Evolutionary conservation across 2,329 filamentous ascomycete species (phyloP).

Genomic region (Fusarium anthophilum): DNA sequence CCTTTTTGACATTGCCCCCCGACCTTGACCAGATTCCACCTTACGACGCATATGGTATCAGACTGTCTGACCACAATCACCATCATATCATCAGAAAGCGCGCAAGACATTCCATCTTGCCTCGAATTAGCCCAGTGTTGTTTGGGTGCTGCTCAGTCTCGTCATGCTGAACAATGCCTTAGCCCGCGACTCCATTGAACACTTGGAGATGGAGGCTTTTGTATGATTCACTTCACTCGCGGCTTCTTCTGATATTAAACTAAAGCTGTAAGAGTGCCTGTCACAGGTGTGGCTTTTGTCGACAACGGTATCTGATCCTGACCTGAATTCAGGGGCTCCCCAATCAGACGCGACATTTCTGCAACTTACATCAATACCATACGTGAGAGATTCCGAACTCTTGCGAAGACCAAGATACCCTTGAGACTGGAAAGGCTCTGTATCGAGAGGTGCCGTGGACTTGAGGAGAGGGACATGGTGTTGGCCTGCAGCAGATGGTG

Average conservation of each 20-base stretch:
- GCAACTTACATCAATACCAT: rapidly evolving
- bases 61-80: rapidly evolving
- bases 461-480: rapidly evolving
- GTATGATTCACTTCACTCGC: rapidly evolving
- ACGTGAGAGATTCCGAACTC: rapidly evolving
- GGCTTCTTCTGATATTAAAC: rapidly evolving
- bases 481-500: background rate
- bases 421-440: rapidly evolving
- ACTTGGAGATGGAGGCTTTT: rapidly evolving
- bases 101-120: rapidly evolving
- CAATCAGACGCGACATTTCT: background rate
- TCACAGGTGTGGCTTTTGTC: rapidly evolving
- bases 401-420: rapidly evolving
- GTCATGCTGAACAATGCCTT: background rate
- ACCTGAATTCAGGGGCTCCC: background rate
- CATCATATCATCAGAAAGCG: rapidly evolving
- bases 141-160: background rate
- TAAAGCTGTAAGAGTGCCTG: rapidly evolving
- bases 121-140: rapidly evolving
- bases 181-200: rapidly evolving
- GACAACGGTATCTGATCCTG: too few species aligned
- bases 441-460: rapidly evolving
- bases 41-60: too few species aligned
- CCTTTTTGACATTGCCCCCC: background rate
- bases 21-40: too few species aligned